Evolutionary conservation across 2,329 filamentous ascomycete genomes (phyloP), one percentile per base, ranked within the genome.

Genomic region (Dactylellina parvicollis): DNA sequence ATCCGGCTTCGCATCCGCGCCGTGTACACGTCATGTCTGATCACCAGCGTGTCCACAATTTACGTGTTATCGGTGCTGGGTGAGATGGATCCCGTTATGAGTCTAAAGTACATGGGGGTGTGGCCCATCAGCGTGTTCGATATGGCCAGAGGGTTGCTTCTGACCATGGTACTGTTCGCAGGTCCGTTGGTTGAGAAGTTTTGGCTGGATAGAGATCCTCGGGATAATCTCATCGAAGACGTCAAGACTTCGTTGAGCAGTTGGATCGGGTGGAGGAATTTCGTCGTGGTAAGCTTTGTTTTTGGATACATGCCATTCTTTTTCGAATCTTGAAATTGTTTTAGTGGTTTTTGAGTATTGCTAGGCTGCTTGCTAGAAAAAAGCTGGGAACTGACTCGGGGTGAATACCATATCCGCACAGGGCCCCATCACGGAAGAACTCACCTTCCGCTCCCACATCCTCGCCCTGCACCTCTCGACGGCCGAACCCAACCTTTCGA

Each of bases 351-450:
- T n/a, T n/a, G n/a, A n/a, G n/a, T n/a, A n/a, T n/a, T n/a, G n/a
- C n/a, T n/a, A n/a, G n/a, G n/a, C n/a, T n/a, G n/a, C n/a, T n/a
- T n/a, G n/a, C n/a, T n/a, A n/a, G n/a, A n/a, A n/a, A n/a, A n/a
- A n/a, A n/a, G n/a, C n/a, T n/a, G n/a, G n/a, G n/a, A n/a, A n/a
- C n/a, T n/a, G n/a, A n/a, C n/a, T n/a, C n/a, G n/a, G n/a, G n/a
- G n/a, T n/a, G n/a, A n/a, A n/a, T n/a, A n/a, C n/a, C n/a, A n/a
- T n/a, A n/a, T n/a, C n/a, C n/a, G n/a, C n/a, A n/a, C n/a, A 90
- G 89, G 92, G 92, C 34, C 93, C 95, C 0, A 83, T 95, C 61
- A 96, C 92, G 9, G 95, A 99, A 82, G 95, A 99, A 81, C 83
- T 96, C 72, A 90, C 97, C 78, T 99, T 97, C 84, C 91, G 95